Conservation (phyloP, 2,329 filamentous ascomycete species). For the Sporothrix phasma region DNA sequence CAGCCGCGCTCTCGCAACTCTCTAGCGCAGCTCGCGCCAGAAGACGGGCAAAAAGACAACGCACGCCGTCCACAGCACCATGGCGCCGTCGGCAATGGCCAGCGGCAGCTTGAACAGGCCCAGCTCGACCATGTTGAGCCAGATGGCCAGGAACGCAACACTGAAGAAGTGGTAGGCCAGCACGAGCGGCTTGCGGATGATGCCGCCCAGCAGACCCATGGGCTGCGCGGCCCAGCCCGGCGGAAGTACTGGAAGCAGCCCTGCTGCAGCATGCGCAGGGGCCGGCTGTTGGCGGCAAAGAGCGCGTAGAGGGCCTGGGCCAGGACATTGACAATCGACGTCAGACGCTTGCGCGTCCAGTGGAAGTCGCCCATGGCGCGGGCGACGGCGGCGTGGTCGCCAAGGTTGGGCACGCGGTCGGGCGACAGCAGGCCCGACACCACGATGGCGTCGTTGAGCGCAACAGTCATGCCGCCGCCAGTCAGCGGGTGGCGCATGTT, state of each 20-base stretch:
- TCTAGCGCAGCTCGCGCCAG: conserved; percentile 30
- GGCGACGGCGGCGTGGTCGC: conserved; percentile 55
- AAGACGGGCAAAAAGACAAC: conserved; percentile 77
- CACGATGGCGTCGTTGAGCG: conserved; percentile 81
- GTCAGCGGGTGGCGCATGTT: conserved; percentile 99
- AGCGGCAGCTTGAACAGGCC: conserved; percentile 51
- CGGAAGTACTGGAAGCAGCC: conserved; percentile 94
- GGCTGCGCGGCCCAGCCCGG: conserved; percentile 67
- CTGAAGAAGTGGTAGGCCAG: conserved; percentile 91
- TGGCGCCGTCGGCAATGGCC: conserved; percentile 52
- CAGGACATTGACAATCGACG: conserved; percentile 92
- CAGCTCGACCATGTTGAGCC: conserved; percentile 42
- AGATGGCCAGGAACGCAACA: conserved; percentile 79
- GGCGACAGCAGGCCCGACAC: conserved; percentile 67
- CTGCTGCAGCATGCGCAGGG: conserved; percentile 69
- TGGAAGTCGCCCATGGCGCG: conserved; percentile 67
- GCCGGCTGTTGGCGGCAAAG: conserved; percentile 73
- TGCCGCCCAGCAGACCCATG: conserved; percentile 68
- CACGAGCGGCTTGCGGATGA: conserved; percentile 65
- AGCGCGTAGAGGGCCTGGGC: conserved; percentile 86
- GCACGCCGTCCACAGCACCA: conserved; percentile 71
- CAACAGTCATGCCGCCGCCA: conserved; percentile 95
- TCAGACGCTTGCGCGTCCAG: conserved; percentile 74
- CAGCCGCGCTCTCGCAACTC: no score
- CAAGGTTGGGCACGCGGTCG: conserved; percentile 55